Conservation (phyloP, 2,329 filamentous ascomycete species). For the Podosphaera fusca region DNA sequence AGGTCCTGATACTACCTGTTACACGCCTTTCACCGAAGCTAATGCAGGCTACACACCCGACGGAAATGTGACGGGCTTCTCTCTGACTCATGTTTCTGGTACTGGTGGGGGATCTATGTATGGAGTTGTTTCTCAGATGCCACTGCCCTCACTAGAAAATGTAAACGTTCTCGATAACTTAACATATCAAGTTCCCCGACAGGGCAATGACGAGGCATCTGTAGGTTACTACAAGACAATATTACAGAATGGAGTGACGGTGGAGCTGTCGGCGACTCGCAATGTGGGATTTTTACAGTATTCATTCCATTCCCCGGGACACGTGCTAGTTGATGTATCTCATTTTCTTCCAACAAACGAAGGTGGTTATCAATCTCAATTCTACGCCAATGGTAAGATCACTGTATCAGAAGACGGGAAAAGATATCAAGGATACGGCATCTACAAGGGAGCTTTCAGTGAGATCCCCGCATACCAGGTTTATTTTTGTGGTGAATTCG, state of each 20-base stretch:
- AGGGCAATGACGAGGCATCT: conserved; percentile 24
- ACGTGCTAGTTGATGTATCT: conserved; percentile 36
- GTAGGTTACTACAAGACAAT: conserved; percentile 38
- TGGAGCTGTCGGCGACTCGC: conserved; percentile 31
- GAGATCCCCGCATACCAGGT: conserved; percentile 18
- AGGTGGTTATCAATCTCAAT: conserved; percentile 3
- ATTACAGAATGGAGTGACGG: conserved; percentile 29
- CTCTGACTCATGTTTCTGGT: conserved; percentile 2
- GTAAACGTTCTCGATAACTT: conserved; percentile 5
- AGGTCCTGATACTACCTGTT: conserved; percentile 5
- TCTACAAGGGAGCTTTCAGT: conserved; percentile 3
- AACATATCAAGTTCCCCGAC: conserved; percentile 30
- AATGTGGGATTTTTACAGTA: conserved; percentile 37
- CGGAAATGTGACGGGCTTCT: conserved; percentile 3
- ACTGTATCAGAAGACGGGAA: conserved; percentile 1
- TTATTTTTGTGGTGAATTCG: conserved; percentile 39
- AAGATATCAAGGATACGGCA: conserved; percentile 2
- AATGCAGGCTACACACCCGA: conserved; percentile 25
- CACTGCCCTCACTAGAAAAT: conserved; percentile 8
- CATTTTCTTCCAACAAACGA: conserved; percentile 31
- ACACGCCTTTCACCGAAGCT: conserved; percentile 3
- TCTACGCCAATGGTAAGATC: conserved; percentile 3
- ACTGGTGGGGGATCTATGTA: conserved; percentile 3
- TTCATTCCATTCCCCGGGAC: conserved; percentile 24
- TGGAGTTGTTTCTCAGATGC: conserved; percentile 12